A percentile compares a stretch with the other conserved stretches of the same genome.
Conservation (phyloP, 345 rosid species). For the Eucalyptus camaldulensis region DNA sequence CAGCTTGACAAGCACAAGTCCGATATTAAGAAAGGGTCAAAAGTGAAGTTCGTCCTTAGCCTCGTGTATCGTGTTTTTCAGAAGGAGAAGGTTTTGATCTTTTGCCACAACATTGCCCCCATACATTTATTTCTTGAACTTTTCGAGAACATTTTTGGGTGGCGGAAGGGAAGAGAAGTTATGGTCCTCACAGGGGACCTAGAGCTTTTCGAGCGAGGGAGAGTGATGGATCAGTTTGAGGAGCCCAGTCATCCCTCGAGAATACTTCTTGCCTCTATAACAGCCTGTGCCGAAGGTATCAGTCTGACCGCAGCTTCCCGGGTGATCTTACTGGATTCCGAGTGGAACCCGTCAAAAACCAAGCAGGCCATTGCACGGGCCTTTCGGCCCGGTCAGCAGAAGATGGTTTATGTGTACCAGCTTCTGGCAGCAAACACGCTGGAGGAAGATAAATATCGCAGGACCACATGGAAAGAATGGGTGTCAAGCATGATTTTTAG, state of each 20-base stretch:
- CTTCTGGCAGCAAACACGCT: constrained; percentile 69
- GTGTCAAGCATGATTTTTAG: constrained; percentile 94
- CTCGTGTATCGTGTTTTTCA: constrained; percentile 63
- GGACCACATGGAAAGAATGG: constrained; percentile 99
- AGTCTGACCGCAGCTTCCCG: constrained; percentile 96
- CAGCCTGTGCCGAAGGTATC: constrained; percentile 94
- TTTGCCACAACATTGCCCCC: constrained; percentile 96
- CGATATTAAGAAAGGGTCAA: constrained; percentile 62
- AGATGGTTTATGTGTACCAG: constrained; percentile 85
- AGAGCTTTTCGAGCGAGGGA: constrained; percentile 82
- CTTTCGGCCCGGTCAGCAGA: constrained; percentile 84
- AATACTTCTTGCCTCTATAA: constrained; percentile 72
- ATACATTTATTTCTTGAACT: constrained; percentile 51
- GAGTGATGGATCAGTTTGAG: constrained; percentile 76
- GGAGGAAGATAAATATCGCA: constrained; percentile 77
- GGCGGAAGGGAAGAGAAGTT: constrained; percentile 74
- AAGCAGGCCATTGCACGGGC: constrained; percentile 95
- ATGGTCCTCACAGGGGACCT: constrained; percentile 71
- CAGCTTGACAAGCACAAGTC: constrained; percentile 48
- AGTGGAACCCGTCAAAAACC: constrained; percentile 96
- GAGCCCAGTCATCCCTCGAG: constrained; percentile 53
- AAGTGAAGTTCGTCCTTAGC: constrained; percentile 85
- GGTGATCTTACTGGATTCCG: constrained; percentile 67
- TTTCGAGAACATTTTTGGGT: constrained; percentile 55
- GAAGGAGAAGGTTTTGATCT: constrained; percentile 68